Evolutionary conservation across 1,284 basidiomycete genomes (phyloP), one percentile per base, ranked within the genome.

Genomic region (Flammula alnicola): DNA sequence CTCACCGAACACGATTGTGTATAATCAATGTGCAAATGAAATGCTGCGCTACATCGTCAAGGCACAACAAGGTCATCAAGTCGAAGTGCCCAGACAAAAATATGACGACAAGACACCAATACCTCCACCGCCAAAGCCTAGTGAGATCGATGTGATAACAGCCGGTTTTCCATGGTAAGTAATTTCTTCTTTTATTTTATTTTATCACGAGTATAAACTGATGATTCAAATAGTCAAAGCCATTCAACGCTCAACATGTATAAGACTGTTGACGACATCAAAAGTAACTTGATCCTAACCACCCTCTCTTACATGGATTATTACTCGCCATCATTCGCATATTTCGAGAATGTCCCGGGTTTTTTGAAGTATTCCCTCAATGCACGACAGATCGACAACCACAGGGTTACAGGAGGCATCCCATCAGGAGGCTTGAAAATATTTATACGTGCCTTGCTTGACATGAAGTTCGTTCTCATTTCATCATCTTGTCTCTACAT

Each of bases 301-400:
- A 69, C 81, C 0, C 67, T 89, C 3, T 84, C 87, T 1, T 86
- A 73, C 62, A 72, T 91, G 1, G 86, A 91, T 53, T 76, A 78
- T 41, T 67, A 84, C 20, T 65, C 68, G 25, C 87, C 89, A 0
- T 68, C 71, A n/a, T 80, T 79, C 47, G 80, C 79, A 51, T 75
- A 84, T 54, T 80, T 90, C 37, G 88, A 91, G 63, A 91, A 91
- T 58, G 88, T 91, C 9, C 72, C 79, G 0, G 88, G 88, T 0
- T 89, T 91, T 58, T 58, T 88, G 1, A 66, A 62, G 10, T 85
- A 75, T 56, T 76, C 69, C 9, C 75, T 90, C 14, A 77, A 78
- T 47, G 72, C 80, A 0, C 66, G 56, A 7, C 83, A 86, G 59
- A 69, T 66, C 3, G 69, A 72, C n/a, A 56, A 58, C 23, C 66